These are phyloP conservation scores for Zoysia japonica DNA, from an alignment of 176 grass and related monocot genomes.

Conservation along the genomic window DNA sequence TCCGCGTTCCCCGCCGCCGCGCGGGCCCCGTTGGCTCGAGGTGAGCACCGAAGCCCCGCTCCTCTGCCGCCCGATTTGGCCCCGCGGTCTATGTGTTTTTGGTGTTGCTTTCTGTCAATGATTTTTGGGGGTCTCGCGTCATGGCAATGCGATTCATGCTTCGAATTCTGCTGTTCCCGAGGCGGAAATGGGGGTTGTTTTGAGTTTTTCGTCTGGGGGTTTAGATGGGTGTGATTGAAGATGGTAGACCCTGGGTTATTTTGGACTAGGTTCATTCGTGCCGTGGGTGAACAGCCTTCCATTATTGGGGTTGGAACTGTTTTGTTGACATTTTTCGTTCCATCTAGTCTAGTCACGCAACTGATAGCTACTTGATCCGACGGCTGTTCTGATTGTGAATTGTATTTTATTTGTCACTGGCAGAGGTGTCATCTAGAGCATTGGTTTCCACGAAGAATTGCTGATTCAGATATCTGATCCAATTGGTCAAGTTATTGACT, in stretches of 20 bases:
- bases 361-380: conserved; percentile 25
- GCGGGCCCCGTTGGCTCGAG: conserved; percentile 8
- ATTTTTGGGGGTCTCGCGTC: conserved; percentile 6
- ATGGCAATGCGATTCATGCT: conserved; percentile 35
- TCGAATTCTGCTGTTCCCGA: conserved; percentile 18
- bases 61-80: not conserved
- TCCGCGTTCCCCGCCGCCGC: conserved; percentile 31
- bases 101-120: not conserved
- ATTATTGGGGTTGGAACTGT: not conserved
- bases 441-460: conserved; percentile 47
- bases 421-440: conserved; percentile 31
- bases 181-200: not conserved
- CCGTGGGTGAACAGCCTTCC: conserved; percentile 9
- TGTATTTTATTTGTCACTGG: conserved; percentile 37
- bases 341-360: not conserved
- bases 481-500: conserved; percentile 19
- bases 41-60: conserved; percentile 30
- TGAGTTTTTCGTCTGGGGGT: not conserved
- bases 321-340: conserved; percentile 17
- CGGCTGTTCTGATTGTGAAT: conserved; percentile 14
- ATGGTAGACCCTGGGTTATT: conserved; percentile 23
- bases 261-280: conserved; percentile 6
- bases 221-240: not conserved
- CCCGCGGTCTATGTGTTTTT: not conserved
- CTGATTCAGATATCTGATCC: conserved; percentile 16